phyloP scores from a whole-genome alignment of 306 rosid genomes.

The Medicago arabica region DNA sequence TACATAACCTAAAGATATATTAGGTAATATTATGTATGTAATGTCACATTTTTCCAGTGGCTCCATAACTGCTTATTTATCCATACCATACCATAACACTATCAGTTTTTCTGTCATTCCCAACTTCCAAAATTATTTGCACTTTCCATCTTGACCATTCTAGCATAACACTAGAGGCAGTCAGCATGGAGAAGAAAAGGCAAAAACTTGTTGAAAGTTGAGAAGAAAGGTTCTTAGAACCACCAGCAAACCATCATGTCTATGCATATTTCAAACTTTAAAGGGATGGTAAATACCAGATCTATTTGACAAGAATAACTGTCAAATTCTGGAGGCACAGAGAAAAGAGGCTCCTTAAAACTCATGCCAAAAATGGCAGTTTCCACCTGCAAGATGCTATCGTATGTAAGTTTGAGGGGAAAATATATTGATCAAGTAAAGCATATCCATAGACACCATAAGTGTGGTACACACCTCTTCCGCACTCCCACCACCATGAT shows the following conservation, averaged over 20 bases:
- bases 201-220: conserved; percentile 27
- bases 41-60: neutral
- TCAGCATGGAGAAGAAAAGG: conserved; percentile 34
- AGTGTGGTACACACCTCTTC: conserved; percentile 73
- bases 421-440: neutral
- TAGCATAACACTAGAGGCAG: conserved; percentile 16
- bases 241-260: conserved; percentile 40
- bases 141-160: conserved; percentile 20
- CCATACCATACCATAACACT: conserved; percentile 4
- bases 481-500: conserved; percentile 97
- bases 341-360: conserved; percentile 64
- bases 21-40: conserved; percentile 8
- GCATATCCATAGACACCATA: conserved; percentile 29
- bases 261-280: conserved; percentile 20
- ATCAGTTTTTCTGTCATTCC: neutral
- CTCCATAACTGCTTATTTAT: conserved; percentile 16
- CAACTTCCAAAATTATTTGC: conserved; percentile 10
- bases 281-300: conserved; percentile 62
- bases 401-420: conserved; percentile 23
- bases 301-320: conserved; percentile 62
- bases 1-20: neutral
- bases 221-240: conserved; percentile 16
- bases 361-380: conserved; percentile 89
- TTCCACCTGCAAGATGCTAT: conserved; percentile 70
- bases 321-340: conserved; percentile 58